phyloP scores from a whole-genome alignment of 805 yeast genomes.

The Candida montana region DNA sequence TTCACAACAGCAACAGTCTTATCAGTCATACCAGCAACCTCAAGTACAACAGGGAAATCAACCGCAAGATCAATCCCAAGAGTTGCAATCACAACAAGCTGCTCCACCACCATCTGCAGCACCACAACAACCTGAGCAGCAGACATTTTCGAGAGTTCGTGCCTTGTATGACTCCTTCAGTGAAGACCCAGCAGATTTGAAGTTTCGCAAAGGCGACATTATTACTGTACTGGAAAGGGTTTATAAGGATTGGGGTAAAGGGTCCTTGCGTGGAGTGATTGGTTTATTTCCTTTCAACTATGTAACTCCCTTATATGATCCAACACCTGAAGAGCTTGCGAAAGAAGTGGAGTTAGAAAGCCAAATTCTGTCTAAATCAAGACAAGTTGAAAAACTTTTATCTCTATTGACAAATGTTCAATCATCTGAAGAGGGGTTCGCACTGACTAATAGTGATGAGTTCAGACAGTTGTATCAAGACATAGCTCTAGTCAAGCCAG shows the following conservation, averaged over 20 bases:
- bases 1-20: constrained; percentile 7
- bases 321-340: constrained; percentile 53
- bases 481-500: constrained; percentile 66
- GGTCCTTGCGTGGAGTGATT: constrained; percentile 69
- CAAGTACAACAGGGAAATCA: constrained; percentile 11
- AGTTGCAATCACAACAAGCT: constrained; percentile 12
- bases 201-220: constrained; percentile 82
- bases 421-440: constrained; percentile 25
- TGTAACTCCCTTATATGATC: constrained; percentile 71
- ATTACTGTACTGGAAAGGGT: constrained; percentile 84
- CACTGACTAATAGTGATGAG: constrained; percentile 51
- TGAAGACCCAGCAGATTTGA: constrained; percentile 78
- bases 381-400: constrained; percentile 66
- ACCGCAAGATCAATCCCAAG: constrained; percentile 7
- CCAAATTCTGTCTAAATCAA: constrained; percentile 45
- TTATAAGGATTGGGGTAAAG: constrained; percentile 95
- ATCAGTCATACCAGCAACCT: constrained; percentile 14
- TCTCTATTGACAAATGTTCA: constrained; percentile 42
- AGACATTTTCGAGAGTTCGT: constrained; percentile 56
- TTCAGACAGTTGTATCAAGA: constrained; percentile 70
- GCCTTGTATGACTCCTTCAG: constrained; percentile 81
- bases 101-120: constrained; percentile 18
- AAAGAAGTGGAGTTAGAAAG: constrained; percentile 47
- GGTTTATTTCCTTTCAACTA: constrained; percentile 94
- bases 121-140: constrained; percentile 13